These are phyloP conservation scores for Pseudocercospora musae DNA, from an alignment of 2,329 filamentous ascomycete species.

Conservation along the genomic window DNA sequence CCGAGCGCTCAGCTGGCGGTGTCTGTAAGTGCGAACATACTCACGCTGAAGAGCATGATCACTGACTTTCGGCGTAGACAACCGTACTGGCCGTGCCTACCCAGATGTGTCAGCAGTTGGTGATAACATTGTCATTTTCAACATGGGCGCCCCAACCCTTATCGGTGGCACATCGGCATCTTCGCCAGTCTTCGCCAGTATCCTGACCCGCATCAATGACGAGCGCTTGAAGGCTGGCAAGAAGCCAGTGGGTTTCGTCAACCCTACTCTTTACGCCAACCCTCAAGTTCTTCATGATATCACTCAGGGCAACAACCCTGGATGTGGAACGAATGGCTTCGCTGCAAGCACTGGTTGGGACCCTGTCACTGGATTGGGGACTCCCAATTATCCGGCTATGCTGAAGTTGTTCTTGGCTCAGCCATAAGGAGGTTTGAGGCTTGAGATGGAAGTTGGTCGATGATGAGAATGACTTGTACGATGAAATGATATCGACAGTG, in stretches of 20 bases:
- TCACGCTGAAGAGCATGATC: background rate
- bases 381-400: conserved; percentile 23
- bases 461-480: background rate
- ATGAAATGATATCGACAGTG: background rate
- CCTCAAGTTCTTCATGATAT: conserved; percentile 37
- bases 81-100: conserved; percentile 32
- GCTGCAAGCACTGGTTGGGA: conserved; percentile 32
- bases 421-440: conserved; percentile 5
- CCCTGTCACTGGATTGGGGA: conserved; percentile 24
- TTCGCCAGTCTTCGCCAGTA: conserved; percentile 26
- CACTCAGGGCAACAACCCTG: conserved; percentile 34
- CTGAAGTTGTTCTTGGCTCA: conserved; percentile 20
- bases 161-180: conserved; percentile 31
- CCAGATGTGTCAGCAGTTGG: conserved; percentile 42
- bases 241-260: conserved; percentile 31
- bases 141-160: conserved; percentile 19
- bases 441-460: background rate
- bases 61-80: conserved; percentile 23
- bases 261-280: conserved; percentile 41
- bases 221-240: conserved; percentile 29
- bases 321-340: conserved; percentile 33
- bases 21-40: conserved; percentile 33
- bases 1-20: conserved; percentile 50
- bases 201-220: conserved; percentile 32
- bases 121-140: conserved; percentile 29